A percentile compares a stretch with the other conserved stretches of the same genome.
Conservation (phyloP, 202 grass and related monocot species). For the Schoenoplectus tabernaemontani region DNA sequence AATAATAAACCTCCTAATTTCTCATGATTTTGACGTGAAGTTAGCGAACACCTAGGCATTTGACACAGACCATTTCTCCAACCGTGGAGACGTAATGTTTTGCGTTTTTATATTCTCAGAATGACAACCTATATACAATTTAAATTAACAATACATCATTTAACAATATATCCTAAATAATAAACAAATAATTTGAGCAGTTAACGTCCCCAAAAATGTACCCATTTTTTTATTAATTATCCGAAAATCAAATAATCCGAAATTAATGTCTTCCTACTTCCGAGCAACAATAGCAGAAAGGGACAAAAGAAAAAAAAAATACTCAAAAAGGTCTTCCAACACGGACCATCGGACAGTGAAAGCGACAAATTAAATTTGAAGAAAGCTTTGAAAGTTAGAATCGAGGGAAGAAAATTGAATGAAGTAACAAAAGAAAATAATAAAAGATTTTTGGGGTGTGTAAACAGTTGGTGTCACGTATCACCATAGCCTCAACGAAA, state of each 20-base stretch:
- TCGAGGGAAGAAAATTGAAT: background rate
- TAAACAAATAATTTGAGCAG: background rate
- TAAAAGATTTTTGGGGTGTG: background rate
- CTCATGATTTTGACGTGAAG: background rate
- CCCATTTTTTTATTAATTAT: background rate
- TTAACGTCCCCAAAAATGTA: background rate
- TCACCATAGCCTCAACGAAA: background rate
- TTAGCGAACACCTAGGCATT: background rate
- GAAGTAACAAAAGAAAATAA: background rate
- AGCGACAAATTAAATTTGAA: slow-evolving; percentile 6
- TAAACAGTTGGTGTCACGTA: slow-evolving; percentile 21
- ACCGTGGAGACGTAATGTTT: background rate
- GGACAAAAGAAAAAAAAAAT: background rate
- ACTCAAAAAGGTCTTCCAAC: background rate
- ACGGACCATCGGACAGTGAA: background rate
- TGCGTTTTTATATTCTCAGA: background rate
- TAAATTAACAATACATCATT: background rate
- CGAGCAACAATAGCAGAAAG: background rate
- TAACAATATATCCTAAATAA: background rate
- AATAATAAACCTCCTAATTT: background rate
- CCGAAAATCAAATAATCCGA: background rate
- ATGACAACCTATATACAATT: background rate
- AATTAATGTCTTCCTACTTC: background rate
- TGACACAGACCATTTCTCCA: background rate
- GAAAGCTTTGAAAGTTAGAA: background rate